Percentiles rank a stretch among this genome's conserved stretches.
Evolutionary conservation across 208 protist species (phyloP).

Genomic region (Acanthamoeba triangularis): DNA sequence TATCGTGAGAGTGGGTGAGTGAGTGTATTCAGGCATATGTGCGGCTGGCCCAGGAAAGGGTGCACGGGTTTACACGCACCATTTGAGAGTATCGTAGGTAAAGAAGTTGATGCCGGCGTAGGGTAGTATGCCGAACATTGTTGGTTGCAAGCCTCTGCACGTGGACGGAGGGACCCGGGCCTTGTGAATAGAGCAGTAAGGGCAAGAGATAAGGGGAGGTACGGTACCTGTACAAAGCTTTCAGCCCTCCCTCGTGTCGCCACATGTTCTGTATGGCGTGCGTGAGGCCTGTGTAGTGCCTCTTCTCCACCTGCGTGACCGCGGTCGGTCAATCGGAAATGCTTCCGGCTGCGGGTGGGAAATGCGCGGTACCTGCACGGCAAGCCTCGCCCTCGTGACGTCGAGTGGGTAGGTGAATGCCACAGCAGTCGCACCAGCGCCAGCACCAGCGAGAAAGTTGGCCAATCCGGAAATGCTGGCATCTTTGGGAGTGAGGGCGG

Average conservation of each 20-base stretch:
- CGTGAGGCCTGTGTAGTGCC: slow-evolving; percentile 11
- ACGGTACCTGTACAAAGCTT: slow-evolving; percentile 16
- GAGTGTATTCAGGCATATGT: too few species aligned
- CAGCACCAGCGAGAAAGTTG: slow-evolving; percentile 25
- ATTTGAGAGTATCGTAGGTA: slow-evolving; percentile 62
- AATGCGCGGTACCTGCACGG: neutral
- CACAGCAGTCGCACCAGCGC: slow-evolving; percentile 31
- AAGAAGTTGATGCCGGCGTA: slow-evolving; percentile 69
- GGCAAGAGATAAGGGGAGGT: too few species aligned
- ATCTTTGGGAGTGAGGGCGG: neutral
- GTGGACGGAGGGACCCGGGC: neutral
- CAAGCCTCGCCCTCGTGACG: slow-evolving; percentile 30
- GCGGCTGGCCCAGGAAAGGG: neutral
- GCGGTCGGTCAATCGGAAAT: neutral
- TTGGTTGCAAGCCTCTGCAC: slow-evolving; percentile 38
- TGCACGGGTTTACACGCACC: neutral
- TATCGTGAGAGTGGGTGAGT: neutral
- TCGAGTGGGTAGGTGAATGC: slow-evolving; percentile 64
- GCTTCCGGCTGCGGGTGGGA: neutral
- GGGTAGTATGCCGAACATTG: slow-evolving; percentile 41
- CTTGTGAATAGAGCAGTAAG: neutral
- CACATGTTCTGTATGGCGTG: slow-evolving; percentile 54
- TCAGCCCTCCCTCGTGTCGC: slow-evolving; percentile 53
- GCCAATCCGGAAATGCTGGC: neutral
- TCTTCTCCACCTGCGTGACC: neutral